phyloP scores from a whole-genome alignment of 768 basidiomycete genomes.

The Strobilomyces dryophilus region DNA sequence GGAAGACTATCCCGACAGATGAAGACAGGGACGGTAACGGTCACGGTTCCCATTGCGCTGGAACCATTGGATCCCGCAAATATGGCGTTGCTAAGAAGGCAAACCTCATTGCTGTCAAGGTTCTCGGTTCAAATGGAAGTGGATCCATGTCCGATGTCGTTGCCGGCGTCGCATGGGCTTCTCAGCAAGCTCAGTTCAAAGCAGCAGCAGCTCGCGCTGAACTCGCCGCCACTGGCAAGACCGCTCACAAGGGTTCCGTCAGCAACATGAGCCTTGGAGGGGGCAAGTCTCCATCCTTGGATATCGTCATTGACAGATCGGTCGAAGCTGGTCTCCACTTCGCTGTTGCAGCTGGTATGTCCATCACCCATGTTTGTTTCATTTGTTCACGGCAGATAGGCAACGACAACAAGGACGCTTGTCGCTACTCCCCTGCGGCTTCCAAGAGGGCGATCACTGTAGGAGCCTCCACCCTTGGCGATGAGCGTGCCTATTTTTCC shows the following conservation, averaged over 20 bases:
- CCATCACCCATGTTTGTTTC: background rate
- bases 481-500: slow-evolving; percentile 88
- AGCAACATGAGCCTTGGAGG: slow-evolving; percentile 98
- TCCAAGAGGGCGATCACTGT: slow-evolving; percentile 91
- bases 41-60: slow-evolving; percentile 93
- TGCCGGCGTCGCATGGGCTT: slow-evolving; percentile 82
- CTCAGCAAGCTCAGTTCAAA: slow-evolving; percentile 47
- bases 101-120: slow-evolving; percentile 86
- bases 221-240: slow-evolving; percentile 66
- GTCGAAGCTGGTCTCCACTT: slow-evolving; percentile 87
- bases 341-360: slow-evolving; percentile 89
- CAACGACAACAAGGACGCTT: slow-evolving; percentile 86
- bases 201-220: slow-evolving; percentile 61
- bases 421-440: slow-evolving; percentile 88
- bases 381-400: slow-evolving; percentile 34
- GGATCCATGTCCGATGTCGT: slow-evolving; percentile 96
- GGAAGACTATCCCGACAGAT: slow-evolving; percentile 87
- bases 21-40: slow-evolving; percentile 91
- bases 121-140: slow-evolving; percentile 90
- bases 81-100: slow-evolving; percentile 97
- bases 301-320: slow-evolving; percentile 80
- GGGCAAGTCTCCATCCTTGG: slow-evolving; percentile 82
- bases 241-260: slow-evolving; percentile 88
- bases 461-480: slow-evolving; percentile 80
- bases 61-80: slow-evolving; percentile 89